phyloP scores from a whole-genome alignment of 306 rosid species.

The Castanea sativa region DNA sequence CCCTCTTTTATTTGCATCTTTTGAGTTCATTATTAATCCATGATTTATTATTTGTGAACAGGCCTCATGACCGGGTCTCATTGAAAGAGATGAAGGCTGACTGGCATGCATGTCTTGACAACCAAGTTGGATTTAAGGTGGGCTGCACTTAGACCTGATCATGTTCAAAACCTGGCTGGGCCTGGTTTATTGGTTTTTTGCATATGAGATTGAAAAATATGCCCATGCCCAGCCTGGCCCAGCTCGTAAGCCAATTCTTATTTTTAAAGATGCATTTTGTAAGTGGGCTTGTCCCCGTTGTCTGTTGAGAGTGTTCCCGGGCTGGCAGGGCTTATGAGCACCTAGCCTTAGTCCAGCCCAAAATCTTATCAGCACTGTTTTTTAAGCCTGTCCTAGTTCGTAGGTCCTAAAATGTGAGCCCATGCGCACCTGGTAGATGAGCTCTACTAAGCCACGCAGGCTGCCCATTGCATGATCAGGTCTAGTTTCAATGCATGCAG shows the following conservation, averaged over 20 bases:
- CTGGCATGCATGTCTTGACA: slow-evolving; percentile 28
- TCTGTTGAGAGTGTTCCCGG: too few species aligned
- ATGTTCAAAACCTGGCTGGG: not conserved
- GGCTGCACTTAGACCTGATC: slow-evolving; percentile 1
- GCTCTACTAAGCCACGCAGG: not conserved
- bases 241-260: not conserved
- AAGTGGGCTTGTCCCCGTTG: too few species aligned
- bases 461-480: not conserved
- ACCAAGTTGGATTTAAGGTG: slow-evolving; percentile 25
- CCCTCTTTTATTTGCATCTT: not conserved
- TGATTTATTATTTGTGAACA: not conserved
- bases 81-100: slow-evolving; percentile 28
- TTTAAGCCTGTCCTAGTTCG: not conserved
- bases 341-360: not conserved
- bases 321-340: too few species aligned
- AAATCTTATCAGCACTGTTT: not conserved
- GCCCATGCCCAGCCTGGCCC: not conserved
- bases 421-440: not conserved
- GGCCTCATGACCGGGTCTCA: slow-evolving; percentile 29
- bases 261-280: not conserved
- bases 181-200: not conserved
- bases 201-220: not conserved
- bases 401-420: not conserved
- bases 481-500: not conserved
- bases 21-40: not conserved